Base-by-base conservation (phyloP, 2,329 filamentous ascomycete species). In the Onygenales sp. region DNA sequence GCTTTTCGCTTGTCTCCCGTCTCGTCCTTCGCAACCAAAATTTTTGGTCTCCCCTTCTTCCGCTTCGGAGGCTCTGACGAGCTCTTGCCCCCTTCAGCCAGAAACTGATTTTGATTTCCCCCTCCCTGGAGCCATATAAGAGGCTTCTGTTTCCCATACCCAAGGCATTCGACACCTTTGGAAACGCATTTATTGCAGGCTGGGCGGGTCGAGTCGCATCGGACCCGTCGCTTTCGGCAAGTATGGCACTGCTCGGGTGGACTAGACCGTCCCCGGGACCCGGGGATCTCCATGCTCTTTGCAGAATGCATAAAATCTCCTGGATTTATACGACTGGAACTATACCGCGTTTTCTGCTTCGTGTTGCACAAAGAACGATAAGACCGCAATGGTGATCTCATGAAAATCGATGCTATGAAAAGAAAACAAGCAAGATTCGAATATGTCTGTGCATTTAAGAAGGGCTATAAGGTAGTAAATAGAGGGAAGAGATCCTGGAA, bases 191-290 rank as follows among this genome's bases (percentile, higher is more conserved):
- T 61, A 10, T 48, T 43, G 51, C 57, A 59, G 10, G 56, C 37
- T 1, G 58, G 57, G 9, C 40, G 33, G 13, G 55, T 44, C 8
- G 56, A 54, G 42, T 61, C 58, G 36, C 58, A 61, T 45, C 56
- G 52, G 2, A 59, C 45, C 31, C 58, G 47, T 37, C 56, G 43
- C 42, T 57, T 58, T 47, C 56, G 57, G 48, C 58, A 61, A 14
- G 51, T 61, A 46, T 57, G 54, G 42, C 58, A 61, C 21, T 54
- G 57, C 42, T 49, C 42, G 14, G 34, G 27, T 13, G 42, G 34
- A 13, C 40, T 39, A 11, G 48, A 42, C 17, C 72, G 67, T 7
- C 82, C 81, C 48, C 76, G 82, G 63, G 75, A 74, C 73, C 8
- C 49, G 39, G n/a, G 13, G 39, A 36, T 17, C 14, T 44, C 49